Percentiles rank a stretch among this genome's conserved stretches.
Evolutionary conservation across 176 grass and related monocot genomes (phyloP).

Genomic region (Musa acuminata): DNA sequence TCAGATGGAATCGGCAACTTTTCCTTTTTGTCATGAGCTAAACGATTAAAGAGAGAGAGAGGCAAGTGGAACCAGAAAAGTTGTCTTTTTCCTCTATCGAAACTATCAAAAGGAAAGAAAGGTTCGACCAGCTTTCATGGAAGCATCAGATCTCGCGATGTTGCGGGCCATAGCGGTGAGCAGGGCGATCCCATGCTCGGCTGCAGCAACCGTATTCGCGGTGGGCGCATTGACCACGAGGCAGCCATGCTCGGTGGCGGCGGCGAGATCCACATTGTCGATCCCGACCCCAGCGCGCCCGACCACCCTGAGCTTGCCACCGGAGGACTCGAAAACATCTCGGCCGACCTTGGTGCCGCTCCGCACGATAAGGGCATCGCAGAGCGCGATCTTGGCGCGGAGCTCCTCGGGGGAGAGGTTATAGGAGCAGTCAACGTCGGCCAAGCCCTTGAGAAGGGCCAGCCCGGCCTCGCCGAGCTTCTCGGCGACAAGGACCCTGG

Average conservation of each 20-base stretch:
- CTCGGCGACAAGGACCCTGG: slow-evolving; percentile 12
- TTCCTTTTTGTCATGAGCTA: too few relatives aligned
- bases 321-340: slow-evolving; percentile 8
- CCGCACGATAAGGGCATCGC: slow-evolving; percentile 20
- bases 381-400: slow-evolving; percentile 8
- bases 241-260: slow-evolving; percentile 10
- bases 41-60: not conserved
- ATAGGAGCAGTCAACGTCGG: slow-evolving; percentile 14
- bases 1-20: too few relatives aligned
- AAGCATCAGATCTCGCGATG: slow-evolving; percentile 7
- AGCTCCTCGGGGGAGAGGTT: slow-evolving; percentile 16
- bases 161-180: slow-evolving; percentile 12
- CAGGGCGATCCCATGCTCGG: slow-evolving; percentile 12
- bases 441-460: not conserved
- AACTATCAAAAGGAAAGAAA: too few relatives aligned
- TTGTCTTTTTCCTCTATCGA: too few relatives aligned
- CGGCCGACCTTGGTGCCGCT: slow-evolving; percentile 21
- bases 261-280: slow-evolving; percentile 10
- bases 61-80: too few relatives aligned
- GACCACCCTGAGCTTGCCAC: slow-evolving; percentile 5
- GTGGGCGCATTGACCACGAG: slow-evolving; percentile 13
- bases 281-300: slow-evolving; percentile 11
- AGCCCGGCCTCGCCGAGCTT: slow-evolving; percentile 9
- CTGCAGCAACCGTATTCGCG: slow-evolving; percentile 13
- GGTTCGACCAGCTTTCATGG: slow-evolving; percentile 8